A percentile compares a stretch with the other conserved stretches of the same genome.
These are phyloP conservation scores for Backusella tarrabulga DNA, from an alignment of 192 early-diverging fungal genomes.

Conservation along the genomic window DNA sequence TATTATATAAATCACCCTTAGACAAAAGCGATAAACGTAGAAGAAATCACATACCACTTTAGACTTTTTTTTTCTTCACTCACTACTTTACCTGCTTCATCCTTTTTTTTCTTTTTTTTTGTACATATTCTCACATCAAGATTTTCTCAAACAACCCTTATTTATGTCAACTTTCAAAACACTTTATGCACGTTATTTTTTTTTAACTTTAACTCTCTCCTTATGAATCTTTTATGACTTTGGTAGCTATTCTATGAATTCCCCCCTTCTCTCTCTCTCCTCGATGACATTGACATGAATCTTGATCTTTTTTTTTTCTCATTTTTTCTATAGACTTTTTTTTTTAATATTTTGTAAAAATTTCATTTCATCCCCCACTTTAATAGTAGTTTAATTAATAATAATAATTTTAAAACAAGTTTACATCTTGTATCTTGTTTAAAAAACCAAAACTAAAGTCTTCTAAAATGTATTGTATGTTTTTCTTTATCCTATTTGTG, in stretches of 20 bases:
- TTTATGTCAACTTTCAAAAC: slow-evolving; percentile 8
- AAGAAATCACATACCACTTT: slow-evolving; percentile 4
- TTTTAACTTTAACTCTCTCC: neutral
- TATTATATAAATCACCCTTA: neutral
- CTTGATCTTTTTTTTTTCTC: slow-evolving; percentile 5
- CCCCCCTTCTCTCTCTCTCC: neutral
- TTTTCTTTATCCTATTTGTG: neutral
- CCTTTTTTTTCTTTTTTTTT: neutral
- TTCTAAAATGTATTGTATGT: neutral
- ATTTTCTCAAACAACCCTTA: slow-evolving; percentile 6
- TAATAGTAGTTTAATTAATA: neutral
- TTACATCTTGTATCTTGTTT: neutral
- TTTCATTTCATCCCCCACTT: neutral
- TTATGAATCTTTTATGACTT: slow-evolving; percentile 4
- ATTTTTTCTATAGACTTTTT: slow-evolving; percentile 7
- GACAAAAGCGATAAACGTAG: slow-evolving; percentile 3
- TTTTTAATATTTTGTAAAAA: slow-evolving; percentile 9
- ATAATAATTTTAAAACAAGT: slow-evolving; percentile 9
- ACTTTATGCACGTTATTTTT: slow-evolving; percentile 1
- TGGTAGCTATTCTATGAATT: neutral
- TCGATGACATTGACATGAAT: slow-evolving; percentile 8
- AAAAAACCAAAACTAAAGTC: neutral
- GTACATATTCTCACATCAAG: neutral
- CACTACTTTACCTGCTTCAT: neutral
- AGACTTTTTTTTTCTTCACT: slow-evolving; percentile 5